Evolutionary conservation across 768 basidiomycete species (phyloP), one percentile per base, ranked within the genome.

Genomic region (Lentinula sp.): DNA sequence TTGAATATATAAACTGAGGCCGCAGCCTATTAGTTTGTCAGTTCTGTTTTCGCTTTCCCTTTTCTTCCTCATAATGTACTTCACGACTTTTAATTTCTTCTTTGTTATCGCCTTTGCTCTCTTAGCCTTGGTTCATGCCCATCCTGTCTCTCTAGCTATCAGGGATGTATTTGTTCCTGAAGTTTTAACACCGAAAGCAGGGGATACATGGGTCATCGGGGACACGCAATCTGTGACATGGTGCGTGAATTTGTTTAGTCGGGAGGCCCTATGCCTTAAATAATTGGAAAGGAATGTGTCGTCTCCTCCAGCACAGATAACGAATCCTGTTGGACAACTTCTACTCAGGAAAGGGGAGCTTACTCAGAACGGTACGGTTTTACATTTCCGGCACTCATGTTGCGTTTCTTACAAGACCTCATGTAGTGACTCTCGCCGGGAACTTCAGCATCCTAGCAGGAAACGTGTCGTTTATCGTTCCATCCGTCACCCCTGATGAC

Each of bases 401-500:
- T 5, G n/a, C 7, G n/a, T 21, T 37, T 1, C 7, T 28, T 4
- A 15, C 31, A 42, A 57, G 23, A 32, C 7, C 11, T 13, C 21
- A 23, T 21, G 13, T 37, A 59, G 57, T 59, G 57, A 59, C 57
- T 5, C 46, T 59, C 28, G 45, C 57, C 15, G 48, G 31, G 45
- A 37, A 49, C 18, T 49, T 59, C 57, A 59, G 46, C 46, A 59
- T 59, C 18, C 57, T 48, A 11, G 46, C 43, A 46, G 46, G 45
- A 49, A 59, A 50, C 57, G 37, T 49, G 11, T 48, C 45, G 11
- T 32, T 59, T 37, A 49, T 39, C 57, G 57, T 59, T 49, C 57
- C 57, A 45, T 48, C n/a, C 57, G 57, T 59, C 57, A 59, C 57
- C 57, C 57, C 57, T 59, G 57, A 59, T 45, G 48, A 49, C 4